Evolutionary conservation across 1,139 yeast genomes (phyloP).

Genomic region (Sugiyamaella japonica): DNA sequence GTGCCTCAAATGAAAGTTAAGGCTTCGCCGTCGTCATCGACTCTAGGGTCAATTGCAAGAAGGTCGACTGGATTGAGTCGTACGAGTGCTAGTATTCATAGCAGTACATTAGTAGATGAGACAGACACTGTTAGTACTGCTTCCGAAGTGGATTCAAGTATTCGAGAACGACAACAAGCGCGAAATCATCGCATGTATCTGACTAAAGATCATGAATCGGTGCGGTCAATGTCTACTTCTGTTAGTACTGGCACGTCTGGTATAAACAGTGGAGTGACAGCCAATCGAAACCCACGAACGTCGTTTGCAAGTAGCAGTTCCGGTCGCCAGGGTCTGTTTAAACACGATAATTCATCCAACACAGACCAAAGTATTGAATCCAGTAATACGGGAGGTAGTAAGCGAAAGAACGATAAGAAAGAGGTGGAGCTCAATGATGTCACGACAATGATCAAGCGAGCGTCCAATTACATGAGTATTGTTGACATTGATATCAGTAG

Average conservation of each 20-base stretch:
- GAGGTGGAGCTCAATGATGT: conserved; percentile 46
- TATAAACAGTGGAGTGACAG: conserved; percentile 4
- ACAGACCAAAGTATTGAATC: conserved; percentile 13
- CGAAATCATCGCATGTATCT: conserved; percentile 11
- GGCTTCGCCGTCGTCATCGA: conserved; percentile 1
- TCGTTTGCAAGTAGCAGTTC: conserved; percentile 16
- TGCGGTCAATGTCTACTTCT: conserved; percentile 19
- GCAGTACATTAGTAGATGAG: conserved; percentile 16
- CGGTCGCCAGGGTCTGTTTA: conserved; percentile 10
- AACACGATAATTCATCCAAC: conserved; percentile 17
- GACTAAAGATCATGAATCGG: conserved; percentile 18
- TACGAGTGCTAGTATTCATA: conserved; percentile 1
- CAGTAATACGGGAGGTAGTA: background rate
- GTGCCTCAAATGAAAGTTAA: background rate
- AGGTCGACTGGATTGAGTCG: background rate
- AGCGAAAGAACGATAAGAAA: conserved; percentile 21
- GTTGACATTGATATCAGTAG: conserved; percentile 57
- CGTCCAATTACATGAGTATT: conserved; percentile 65
- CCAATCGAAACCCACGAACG: conserved; percentile 7
- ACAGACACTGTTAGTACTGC: conserved; percentile 13
- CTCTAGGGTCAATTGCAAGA: conserved; percentile 1
- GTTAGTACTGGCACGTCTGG: conserved; percentile 14
- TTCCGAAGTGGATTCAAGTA: conserved; percentile 11
- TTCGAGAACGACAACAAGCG: background rate
- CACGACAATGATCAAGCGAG: conserved; percentile 61